Evolutionary conservation across 495 filamentous ascomycete genomes (phyloP), one percentile per base, ranked within the genome.

Genomic region (Amorphotheca resinae): DNA sequence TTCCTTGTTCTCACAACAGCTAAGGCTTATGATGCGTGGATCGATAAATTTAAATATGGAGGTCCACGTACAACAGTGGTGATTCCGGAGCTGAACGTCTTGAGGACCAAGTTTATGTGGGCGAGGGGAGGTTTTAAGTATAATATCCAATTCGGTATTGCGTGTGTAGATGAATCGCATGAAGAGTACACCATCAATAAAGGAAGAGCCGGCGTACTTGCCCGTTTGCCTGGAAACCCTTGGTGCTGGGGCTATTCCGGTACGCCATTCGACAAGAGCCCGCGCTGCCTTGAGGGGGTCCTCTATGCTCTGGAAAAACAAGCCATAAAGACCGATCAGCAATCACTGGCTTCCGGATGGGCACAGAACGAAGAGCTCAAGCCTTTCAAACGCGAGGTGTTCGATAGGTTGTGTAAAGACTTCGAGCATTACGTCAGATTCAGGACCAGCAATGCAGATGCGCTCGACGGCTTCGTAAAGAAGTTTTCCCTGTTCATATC

Each of bases 201-300:
- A 20, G 47, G 47, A 14, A 22, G 42, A 11, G n/a, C 18, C 9
- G 12, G 20, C 7, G 28, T 45, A 11, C 28, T 50, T 3, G 9
- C 20, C 5, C 33, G 40, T 41, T 41, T 15, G 8, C 26, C 11
- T 12, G 14, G 21, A 16, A 38, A n/a, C 11, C 47, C 47, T 18
- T 41, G 34, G 22, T n/a, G 38, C 12, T 50, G 47, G 47, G 47
- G 47, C n/a, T 45, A 41, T 14, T 44, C 41, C 3, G 47, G 47
- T 2, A 50, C 41, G 0, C 47, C 47, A 7, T 31, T 50, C 3
- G 11, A 14, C 12, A 14, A 50, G 18, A 35, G 34, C 0, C 47
- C 47, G 2, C 14, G 47, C 26, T 28, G 34, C 3, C 8, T 50
- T 2, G 47, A 50, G 15, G 41, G 42, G 0, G 14, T 50, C 6